A percentile compares a stretch with the other conserved stretches of the same genome.
These are phyloP conservation scores for Hsuehochloa calcarea DNA, from an alignment of 176 grass and related monocot genomes.

Conservation along the genomic window DNA sequence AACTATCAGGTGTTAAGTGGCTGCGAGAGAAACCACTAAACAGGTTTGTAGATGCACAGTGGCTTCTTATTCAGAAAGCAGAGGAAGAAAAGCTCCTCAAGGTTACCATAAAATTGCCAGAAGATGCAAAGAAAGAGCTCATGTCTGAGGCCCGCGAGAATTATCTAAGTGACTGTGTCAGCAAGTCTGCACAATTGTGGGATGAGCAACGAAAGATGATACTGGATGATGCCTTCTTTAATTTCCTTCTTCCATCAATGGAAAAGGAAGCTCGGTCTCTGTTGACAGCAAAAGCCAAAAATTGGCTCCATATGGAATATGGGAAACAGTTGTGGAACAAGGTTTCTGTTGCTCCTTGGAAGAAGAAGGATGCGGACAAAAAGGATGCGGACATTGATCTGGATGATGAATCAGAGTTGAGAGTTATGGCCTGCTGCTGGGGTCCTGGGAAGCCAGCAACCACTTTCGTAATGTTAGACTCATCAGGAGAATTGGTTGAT, in stretches of 20 bases:
- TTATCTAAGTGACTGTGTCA: slow-evolving; percentile 94
- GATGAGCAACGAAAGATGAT: slow-evolving; percentile 96
- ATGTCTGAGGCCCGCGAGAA: slow-evolving; percentile 79
- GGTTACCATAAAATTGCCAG: slow-evolving; percentile 77
- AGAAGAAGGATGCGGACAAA: slow-evolving; percentile 56
- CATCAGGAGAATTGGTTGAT: slow-evolving; percentile 93
- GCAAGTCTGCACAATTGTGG: slow-evolving; percentile 92
- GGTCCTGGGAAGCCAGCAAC: slow-evolving; percentile 94
- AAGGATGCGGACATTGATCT: slow-evolving; percentile 65
- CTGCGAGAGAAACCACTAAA: slow-evolving; percentile 74
- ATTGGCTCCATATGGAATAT: slow-evolving; percentile 84
- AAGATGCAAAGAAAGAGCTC: slow-evolving; percentile 71
- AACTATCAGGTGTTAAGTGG: slow-evolving; percentile 77
- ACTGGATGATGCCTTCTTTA: slow-evolving; percentile 87
- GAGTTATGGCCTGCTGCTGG: slow-evolving; percentile 97
- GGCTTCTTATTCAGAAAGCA: slow-evolving; percentile 98
- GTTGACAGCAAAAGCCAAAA: slow-evolving; percentile 69
- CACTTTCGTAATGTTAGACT: slow-evolving; percentile 91
- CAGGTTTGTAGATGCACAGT: slow-evolving; percentile 81
- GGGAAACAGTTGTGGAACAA: slow-evolving; percentile 74
- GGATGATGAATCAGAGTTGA: slow-evolving; percentile 70
- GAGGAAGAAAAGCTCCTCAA: slow-evolving; percentile 97
- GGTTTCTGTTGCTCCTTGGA: slow-evolving; percentile 87
- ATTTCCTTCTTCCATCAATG: slow-evolving; percentile 80
- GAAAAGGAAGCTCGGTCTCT: slow-evolving; percentile 81